Evolutionary conservation across 768 basidiomycete species (phyloP), one percentile per base, ranked within the genome.

Genomic region (Lentinula lateritia): DNA sequence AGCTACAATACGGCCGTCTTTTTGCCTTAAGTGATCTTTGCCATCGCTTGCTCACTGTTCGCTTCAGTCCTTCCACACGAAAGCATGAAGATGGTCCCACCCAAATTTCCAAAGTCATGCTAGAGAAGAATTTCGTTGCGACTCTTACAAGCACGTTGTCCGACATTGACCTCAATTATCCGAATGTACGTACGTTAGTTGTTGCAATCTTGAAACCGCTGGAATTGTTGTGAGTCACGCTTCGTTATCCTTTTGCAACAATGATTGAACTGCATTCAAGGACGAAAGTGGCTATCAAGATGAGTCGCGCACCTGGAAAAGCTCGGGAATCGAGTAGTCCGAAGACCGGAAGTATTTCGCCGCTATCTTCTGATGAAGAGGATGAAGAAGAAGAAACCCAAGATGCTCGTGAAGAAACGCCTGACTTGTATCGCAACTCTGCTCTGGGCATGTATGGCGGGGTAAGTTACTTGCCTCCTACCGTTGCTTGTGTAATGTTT

Each of bases 201-300:
- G 87, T 89, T 15, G 87, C 92, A 0, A 86, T 99, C 61, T 77
- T 99, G 48, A 85, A 89, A 13, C 95, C 97, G 6, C 75, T 99
- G 54, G 95, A 98, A 67, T 84, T 88, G 66, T 72, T 99, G 95
- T 95, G 72, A 74, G 92, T 74, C 6, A 9, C 9, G 10, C 5
- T 36, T 41, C 20, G 18, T 42, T 54, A 56, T 34, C 32, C 52
- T 45, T 41, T 8, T 52, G 18, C 12, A 16, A 18, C 50, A 18
- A 45, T 39, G 43, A 10, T 70, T 50, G 61, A 58, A 62, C 50
- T 64, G 63, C 34, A 50, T 61, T 60, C 18, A 63, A 96, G 94
- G 55, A 92, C 97, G 16, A 97, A 96, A 72, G 82, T 95, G 58
- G 95, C 96, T n/a, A 98, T 97, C 74, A 98, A 96, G 74, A 95